Evolutionary conservation across 1,139 yeast genomes (phyloP), one percentile per base, ranked within the genome.

Genomic region (Suhomyces bribrorum): DNA sequence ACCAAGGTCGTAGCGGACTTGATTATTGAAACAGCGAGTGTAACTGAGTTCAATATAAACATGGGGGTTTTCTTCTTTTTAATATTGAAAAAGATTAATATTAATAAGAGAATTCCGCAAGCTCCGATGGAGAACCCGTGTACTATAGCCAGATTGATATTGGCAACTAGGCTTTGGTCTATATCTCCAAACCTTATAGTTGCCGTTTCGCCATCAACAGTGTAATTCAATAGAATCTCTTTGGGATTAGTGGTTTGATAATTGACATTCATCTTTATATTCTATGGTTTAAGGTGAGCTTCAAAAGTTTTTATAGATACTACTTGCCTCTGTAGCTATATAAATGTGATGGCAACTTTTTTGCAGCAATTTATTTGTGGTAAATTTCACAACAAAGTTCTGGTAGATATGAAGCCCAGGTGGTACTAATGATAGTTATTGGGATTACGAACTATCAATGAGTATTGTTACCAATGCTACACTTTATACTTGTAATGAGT

Each of bases 11-110:
- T 63, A 5, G 73, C 69, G 2, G 87, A 77, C 41, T 83, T 84
- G 9, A 86, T 43, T 5, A 83, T 60, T 30, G 82, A 62, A 4
- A 79, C 56, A 2, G 77, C 37, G 38, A 89, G 67, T 14, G 86
- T 77, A 2, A 68, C 38, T 53, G 80, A 81, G 59, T 89, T 88
- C 37, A 87, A 62, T 15, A 81, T 59, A 56, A 86, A 89, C 24
- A 88, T 77, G 4, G 89, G 86, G 0, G 89, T 77, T 29, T 62
- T 73, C 50, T 69, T 77, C 41, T 70, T 73, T 30, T 66, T 71
- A 5, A 80, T 68, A 18, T 46, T 46, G 6, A 78, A 57, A 23
- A 76, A 46, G 45, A 61, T 51, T 18, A 62, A 40, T 11, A 59
- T 45, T 3, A 62, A 31, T n/a, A 57, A 32, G 24, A 64, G 47